Evolutionary conservation across 305 asterid species (phyloP), one percentile per base, ranked within the genome.

Genomic region (Fraxinus dipetala): DNA sequence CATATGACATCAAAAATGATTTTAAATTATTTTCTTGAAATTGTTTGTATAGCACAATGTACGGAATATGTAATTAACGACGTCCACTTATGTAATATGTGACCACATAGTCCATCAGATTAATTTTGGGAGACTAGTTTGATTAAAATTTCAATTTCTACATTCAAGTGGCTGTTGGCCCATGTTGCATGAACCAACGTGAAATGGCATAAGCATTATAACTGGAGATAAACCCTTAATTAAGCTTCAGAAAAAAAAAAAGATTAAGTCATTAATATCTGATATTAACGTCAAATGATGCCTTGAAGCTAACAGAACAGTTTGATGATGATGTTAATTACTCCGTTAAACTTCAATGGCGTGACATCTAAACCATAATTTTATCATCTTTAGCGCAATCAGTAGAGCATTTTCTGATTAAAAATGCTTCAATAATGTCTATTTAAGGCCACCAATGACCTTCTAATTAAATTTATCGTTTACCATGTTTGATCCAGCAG

Each of bases 351-450:
- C 31, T n/a, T 24, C 20, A 78, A 48, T 10, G 79, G 56, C 72
- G 72, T 54, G 88, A 82, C 87, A 81, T 79, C 51, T 81, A 72
- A 84, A 83, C 85, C 83, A 85, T 78, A 26, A 76, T 82, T 83
- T 83, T 86, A 83, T 83, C 87, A 85, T 81, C 85, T 75, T 26
- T 36, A 16, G 20, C 16, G 72, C 82, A 80, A 86, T 86, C 31
- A 85, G 82, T 84, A 65, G 63, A 84, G 85, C 89, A 85, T 85
- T 87, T 88, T 59, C 18, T 79, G 75, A 88, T 81, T 81, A 65
- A 84, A 83, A 78, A 78, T 22, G 34, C 82, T 63, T 28, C 79
- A 82, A 82, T 77, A 63, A 84, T 85, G 72, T 22, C 36, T 8
- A 73, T 69, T 80, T 78, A 82, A 80, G 72, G 83, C 86, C 89